A percentile compares a stretch with the other conserved stretches of the same genome.
phyloP scores from a whole-genome alignment of 2,329 filamentous ascomycete species.

The Dactylella cylindrospora region DNA sequence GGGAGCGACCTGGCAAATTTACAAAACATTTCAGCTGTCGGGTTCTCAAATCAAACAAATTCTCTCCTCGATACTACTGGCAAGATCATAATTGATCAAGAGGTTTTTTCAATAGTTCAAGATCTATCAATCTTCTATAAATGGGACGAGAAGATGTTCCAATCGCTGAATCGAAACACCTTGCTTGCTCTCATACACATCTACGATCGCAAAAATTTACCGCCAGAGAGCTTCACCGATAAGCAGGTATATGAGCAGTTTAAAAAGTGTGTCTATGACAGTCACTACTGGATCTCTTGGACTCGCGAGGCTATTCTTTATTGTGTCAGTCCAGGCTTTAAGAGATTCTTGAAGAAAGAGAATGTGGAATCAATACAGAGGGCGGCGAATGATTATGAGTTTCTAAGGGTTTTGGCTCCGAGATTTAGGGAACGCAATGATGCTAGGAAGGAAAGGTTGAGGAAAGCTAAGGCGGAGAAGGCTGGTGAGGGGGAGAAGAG shows the following conservation, averaged over 20 bases:
- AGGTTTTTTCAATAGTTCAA: not conserved
- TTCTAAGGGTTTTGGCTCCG: slow-evolving; percentile 15
- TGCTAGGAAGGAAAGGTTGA: not conserved
- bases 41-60: too few species aligned
- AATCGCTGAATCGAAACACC: not conserved
- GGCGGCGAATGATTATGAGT: slow-evolving; percentile 8
- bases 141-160: slow-evolving; percentile 2
- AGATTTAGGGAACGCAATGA: not conserved
- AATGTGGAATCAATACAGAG: not conserved
- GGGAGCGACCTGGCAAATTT: too few species aligned
- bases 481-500: not conserved
- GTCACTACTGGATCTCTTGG: slow-evolving; percentile 22
- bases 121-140: slow-evolving; percentile 10
- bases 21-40: too few species aligned
- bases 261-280: slow-evolving; percentile 3
- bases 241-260: not conserved
- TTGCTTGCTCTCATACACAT: slow-evolving; percentile 12
- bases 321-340: not conserved
- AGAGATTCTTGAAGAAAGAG: not conserved
- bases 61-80: too few species aligned
- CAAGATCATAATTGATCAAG: not conserved
- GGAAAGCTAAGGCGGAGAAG: not conserved
- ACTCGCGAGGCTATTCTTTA: slow-evolving; percentile 13
- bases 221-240: not conserved
- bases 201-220: slow-evolving; percentile 1